Evolutionary conservation across 2,329 filamentous ascomycete species (phyloP).

Genomic region (Ramularia collo-cygni): DNA sequence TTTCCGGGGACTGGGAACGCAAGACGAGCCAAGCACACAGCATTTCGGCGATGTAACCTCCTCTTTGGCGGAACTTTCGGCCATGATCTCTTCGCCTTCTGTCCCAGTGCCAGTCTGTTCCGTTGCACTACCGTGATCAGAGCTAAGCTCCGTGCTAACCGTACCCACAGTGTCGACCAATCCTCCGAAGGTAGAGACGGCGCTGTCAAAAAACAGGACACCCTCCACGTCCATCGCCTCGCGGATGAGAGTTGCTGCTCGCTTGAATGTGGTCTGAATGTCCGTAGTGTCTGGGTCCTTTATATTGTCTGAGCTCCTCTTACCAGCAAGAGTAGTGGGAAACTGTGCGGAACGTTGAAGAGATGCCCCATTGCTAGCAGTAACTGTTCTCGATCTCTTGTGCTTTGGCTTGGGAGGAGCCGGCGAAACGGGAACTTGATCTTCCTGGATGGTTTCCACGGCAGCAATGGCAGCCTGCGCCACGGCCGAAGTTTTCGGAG

Average conservation of each 20-base stretch:
- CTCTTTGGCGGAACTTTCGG: slow-evolving; percentile 8
- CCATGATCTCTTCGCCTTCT: slow-evolving; percentile 13
- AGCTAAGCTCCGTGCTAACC: slow-evolving; percentile 14
- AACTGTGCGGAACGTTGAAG: slow-evolving; percentile 3
- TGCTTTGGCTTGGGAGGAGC: slow-evolving; percentile 1
- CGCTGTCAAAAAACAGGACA: slow-evolving; percentile 38
- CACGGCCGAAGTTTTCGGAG: slow-evolving; percentile 11
- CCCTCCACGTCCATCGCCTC: slow-evolving; percentile 46
- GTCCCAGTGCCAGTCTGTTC: slow-evolving; percentile 15
- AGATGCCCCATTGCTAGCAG: slow-evolving; percentile 1
- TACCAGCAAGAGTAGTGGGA: not conserved
- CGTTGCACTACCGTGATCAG: slow-evolving; percentile 12
- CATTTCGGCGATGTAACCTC: slow-evolving; percentile 12
- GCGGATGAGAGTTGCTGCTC: slow-evolving; percentile 43
- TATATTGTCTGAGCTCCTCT: slow-evolving; percentile 5
- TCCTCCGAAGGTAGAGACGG: slow-evolving; percentile 24
- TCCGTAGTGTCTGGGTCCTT: slow-evolving; percentile 8
- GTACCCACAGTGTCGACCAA: slow-evolving; percentile 14
- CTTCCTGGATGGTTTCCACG: slow-evolving; percentile 11
- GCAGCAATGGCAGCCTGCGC: slow-evolving; percentile 14
- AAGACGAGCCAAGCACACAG: slow-evolving; percentile 19
- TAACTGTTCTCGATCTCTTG: slow-evolving; percentile 4
- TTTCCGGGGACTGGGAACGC: slow-evolving; percentile 4
- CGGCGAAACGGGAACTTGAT: not conserved
- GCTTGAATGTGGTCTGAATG: slow-evolving; percentile 29